Evolutionary conservation across 2,329 filamentous ascomycete genomes (phyloP).

Genomic region (Escovopsis sp.): DNA sequence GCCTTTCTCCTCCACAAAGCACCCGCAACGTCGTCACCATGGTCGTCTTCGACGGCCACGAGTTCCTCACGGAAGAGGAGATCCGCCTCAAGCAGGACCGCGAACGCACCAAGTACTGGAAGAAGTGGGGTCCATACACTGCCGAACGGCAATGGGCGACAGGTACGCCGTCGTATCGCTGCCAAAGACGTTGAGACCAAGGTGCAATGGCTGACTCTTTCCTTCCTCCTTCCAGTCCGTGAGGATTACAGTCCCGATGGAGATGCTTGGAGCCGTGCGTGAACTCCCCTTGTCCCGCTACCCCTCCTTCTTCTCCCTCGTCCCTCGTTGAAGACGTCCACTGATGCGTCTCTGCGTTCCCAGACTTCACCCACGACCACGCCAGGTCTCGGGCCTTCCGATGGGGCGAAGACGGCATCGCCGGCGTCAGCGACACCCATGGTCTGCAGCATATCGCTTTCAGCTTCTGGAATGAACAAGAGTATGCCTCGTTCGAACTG

Average conservation of each 20-base stretch:
- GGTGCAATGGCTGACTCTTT: slow-evolving; percentile 9
- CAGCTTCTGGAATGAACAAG: slow-evolving; percentile 94
- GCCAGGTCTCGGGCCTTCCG: slow-evolving; percentile 77
- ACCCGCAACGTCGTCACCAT: slow-evolving; percentile 32
- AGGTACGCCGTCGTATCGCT: slow-evolving; percentile 33
- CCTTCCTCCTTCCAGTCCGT: slow-evolving; percentile 52
- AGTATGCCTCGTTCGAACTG: slow-evolving; percentile 35
- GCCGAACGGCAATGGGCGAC: slow-evolving; percentile 93
- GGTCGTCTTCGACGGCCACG: slow-evolving; percentile 80
- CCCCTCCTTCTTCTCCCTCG: too few species aligned
- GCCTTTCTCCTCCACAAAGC: not conserved
- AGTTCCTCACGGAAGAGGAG: slow-evolving; percentile 82
- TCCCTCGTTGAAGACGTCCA: not conserved
- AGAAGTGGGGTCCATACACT: slow-evolving; percentile 93
- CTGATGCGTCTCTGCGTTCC: not conserved
- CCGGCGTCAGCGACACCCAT: slow-evolving; percentile 82
- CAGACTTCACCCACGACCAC: slow-evolving; percentile 89
- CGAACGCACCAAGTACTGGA: slow-evolving; percentile 82
- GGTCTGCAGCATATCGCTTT: slow-evolving; percentile 86
- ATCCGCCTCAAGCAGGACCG: slow-evolving; percentile 76
- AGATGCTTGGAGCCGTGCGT: slow-evolving; percentile 90
- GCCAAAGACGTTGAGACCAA: slow-evolving; percentile 1
- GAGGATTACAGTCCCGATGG: slow-evolving; percentile 86
- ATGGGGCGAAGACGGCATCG: slow-evolving; percentile 96
- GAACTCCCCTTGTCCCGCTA: too few species aligned